Base-by-base conservation (phyloP, 805 yeast species). In the Teunomyces lycoperdinae region DNA sequence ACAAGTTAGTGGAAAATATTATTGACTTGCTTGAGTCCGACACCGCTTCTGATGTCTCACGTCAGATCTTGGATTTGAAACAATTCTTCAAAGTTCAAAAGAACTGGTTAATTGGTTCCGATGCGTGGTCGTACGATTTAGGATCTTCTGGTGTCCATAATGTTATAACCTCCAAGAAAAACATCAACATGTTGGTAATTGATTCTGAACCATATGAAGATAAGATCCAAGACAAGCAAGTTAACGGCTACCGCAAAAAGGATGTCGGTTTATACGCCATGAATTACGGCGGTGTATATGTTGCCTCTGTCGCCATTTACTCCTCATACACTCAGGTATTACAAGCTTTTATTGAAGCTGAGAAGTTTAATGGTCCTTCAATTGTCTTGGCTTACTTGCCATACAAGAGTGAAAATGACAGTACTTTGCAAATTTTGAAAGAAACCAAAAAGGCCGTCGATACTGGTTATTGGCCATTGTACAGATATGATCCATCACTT, bases 391-490 rank as follows among this genome's bases (percentile, higher is more conserved):
- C 97, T 3, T 90, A 91, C 65, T 74, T 91, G 58, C 98, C 98
- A 36, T 83, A 85, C 65, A 62, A 72, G 42, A 65, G 74, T 16
- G 92, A 87, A 61, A 74, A 71, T 47, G 85, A 84, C 53, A 73
- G 83, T 51, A 85, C 95, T 35, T 71, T 92, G 55, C 79, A 83
- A 24, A 81, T 91, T 40, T 76, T 92, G 58, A 84, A 87, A 64
- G 94, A 88, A 64, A 91, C 97, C 30, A 92, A 92, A 67, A 73
- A 71, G 52, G 92, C 96, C 17, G 96, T 92, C 41, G 97, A 89
- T 59, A 74, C 90, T 30, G 98, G 98, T n/a, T 85, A 86, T 71
- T 90, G 97, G 96, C 98, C 98, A 42, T 77, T 92, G 52, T 92
- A 91, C 72, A 78, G 97, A 63, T 92, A 78, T 70, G 78, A 89